Base-by-base conservation (phyloP, 1,139 yeast genomes). In the Wickerhamiella pararugosa region DNA sequence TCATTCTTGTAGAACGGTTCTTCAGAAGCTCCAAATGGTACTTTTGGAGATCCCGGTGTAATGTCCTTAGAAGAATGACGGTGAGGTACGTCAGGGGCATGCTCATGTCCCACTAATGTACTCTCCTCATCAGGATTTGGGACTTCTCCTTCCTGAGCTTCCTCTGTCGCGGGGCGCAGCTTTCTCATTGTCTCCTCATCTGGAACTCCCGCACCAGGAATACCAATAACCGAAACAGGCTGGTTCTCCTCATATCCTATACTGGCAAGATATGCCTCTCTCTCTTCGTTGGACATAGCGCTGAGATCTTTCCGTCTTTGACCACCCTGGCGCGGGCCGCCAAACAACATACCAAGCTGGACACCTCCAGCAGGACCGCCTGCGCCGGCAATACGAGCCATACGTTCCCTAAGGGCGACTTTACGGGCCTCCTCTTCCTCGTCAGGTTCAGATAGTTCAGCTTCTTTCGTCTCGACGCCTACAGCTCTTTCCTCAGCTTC, bases 351-450 rank as follows among this genome's bases (percentile, higher is more conserved):
- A 45, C 67, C 76, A 65, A 60, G 70, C 64, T 41, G 79, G 79
- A 51, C 71, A 60, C 77, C 75, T 3, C 82, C 83, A 70, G 78
- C 75, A 15, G 21, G 21, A 76, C 81, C 79, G 43, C 92, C 92
- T 57, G 93, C 95, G 11, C 87, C 87, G 0, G 97, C 82, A 26
- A 92, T 72, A 53, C 80, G 84, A 15, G 99, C 98, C 96, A 90
- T 90, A 51, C 97, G 74, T 52, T 83, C 95, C 30, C 94, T 79
- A 45, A 90, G 68, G 10, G 78, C 84, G 45, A 80, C 72, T 54
- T 93, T 73, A 47, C 79, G 75, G 11, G 79, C 68, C 51, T 84
- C 95, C 57, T 86, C 97, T 39, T 77, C 79, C 36, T 67, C 71
- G 2, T 61, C 74, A 29, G 67, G 72, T 8, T 63, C 70, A 0